A percentile compares a stretch with the other conserved stretches of the same genome.
phyloP scores from a whole-genome alignment of 2,329 filamentous ascomycete genomes.

The Neoscytalidium dimidiatum region DNA sequence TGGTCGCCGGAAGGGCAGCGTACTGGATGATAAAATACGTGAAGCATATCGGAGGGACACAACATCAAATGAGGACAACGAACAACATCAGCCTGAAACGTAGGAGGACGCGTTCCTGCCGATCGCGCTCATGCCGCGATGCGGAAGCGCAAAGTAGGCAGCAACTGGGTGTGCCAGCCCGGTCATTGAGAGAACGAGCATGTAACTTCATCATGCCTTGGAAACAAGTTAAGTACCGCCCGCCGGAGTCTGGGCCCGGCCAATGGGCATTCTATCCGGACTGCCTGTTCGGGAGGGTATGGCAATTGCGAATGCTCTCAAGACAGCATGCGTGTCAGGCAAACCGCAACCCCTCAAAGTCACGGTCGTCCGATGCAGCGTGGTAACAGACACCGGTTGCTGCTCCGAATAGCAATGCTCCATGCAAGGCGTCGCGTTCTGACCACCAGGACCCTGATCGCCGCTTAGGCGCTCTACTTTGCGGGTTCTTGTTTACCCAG shows the following conservation, averaged over 20 bases:
- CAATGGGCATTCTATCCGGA: not conserved
- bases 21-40: not conserved
- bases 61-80: not conserved
- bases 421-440: not conserved
- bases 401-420: not conserved
- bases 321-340: conserved; percentile 5
- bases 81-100: not conserved
- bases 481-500: not conserved
- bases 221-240: not conserved
- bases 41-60: not conserved
- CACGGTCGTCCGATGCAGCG: not conserved
- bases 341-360: not conserved
- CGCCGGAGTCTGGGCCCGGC: not conserved
- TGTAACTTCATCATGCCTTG: not conserved
- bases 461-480: not conserved
- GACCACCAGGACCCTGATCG: not conserved
- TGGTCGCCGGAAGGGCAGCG: not conserved
- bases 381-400: not conserved
- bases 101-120: not conserved
- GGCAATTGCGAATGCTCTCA: not conserved
- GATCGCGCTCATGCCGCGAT: not conserved
- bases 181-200: not conserved
- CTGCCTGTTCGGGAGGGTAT: not conserved
- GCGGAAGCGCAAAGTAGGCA: not conserved
- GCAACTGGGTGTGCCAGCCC: not conserved